Conservation (phyloP, 148 eudicot species). For the Rhododendron kiyosumense region DNA sequence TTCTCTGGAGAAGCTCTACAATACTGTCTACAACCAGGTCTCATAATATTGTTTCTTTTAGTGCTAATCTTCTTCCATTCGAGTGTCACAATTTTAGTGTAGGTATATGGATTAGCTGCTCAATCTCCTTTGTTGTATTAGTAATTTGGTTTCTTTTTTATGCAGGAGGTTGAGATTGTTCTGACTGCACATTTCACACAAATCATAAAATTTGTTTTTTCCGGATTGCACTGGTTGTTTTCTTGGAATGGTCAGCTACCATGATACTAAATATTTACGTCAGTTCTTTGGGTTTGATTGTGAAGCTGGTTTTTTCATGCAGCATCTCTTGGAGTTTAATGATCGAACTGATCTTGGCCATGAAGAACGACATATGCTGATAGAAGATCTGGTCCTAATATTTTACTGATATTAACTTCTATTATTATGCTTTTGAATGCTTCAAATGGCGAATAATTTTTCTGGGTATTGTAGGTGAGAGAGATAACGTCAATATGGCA, state of each 20-base stretch:
- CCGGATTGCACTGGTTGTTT: neutral
- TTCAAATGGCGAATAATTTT: neutral
- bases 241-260: neutral
- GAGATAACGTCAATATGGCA: conserved; percentile 93
- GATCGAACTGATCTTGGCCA: conserved; percentile 73
- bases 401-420: neutral
- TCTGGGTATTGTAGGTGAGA: conserved; percentile 48
- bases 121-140: neutral
- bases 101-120: neutral
- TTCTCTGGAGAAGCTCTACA: conserved; percentile 67
- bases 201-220: no score
- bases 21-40: conserved; percentile 86
- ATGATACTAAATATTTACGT: neutral
- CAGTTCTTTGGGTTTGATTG: conserved; percentile 3
- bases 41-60: neutral
- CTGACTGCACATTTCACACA: conserved; percentile 93
- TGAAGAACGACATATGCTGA: conserved; percentile 78
- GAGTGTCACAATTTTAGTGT: neutral
- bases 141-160: conserved; percentile 16
- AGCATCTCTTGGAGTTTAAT: conserved; percentile 86
- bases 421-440: neutral
- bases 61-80: neutral
- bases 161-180: conserved; percentile 87
- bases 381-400: conserved; percentile 76
- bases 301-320: conserved; percentile 22